phyloP scores from a whole-genome alignment of 225 moss, liverwort and hornwort species.

The Marchantia polymorpha region DNA sequence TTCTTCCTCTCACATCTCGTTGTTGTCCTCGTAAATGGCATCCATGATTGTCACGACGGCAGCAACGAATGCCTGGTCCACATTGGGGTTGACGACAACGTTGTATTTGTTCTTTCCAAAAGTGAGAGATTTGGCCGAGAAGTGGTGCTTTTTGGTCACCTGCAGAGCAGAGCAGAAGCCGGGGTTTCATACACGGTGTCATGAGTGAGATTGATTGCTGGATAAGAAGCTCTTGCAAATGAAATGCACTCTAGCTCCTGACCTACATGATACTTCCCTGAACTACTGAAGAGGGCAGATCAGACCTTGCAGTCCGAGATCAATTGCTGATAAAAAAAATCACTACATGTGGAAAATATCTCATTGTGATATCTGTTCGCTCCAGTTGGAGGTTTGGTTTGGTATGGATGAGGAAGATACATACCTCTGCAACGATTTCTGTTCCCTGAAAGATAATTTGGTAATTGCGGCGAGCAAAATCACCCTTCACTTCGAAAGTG shows the following conservation, averaged over 20 bases:
- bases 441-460: slow-evolving; percentile 17
- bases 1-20: background rate
- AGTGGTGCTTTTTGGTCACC: slow-evolving; percentile 19
- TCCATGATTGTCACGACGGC: slow-evolving; percentile 27
- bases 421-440: slow-evolving; percentile 30
- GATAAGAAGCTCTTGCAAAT: too few species aligned
- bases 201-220: too few species aligned
- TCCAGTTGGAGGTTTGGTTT: too few species aligned
- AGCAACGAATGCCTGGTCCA: slow-evolving; percentile 26
- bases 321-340: background rate
- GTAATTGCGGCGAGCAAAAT: slow-evolving; percentile 32
- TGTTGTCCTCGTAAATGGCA: slow-evolving; percentile 23
- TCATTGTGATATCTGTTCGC: too few species aligned
- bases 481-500: slow-evolving; percentile 25
- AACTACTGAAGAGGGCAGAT: too few species aligned
- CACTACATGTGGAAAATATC: too few species aligned
- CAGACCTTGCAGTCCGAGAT: too few species aligned
- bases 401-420: too few species aligned
- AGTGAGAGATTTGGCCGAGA: background rate
- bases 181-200: background rate
- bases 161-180: slow-evolving; percentile 6
- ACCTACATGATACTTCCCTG: background rate
- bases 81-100: slow-evolving; percentile 26
- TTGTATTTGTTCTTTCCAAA: slow-evolving; percentile 32
- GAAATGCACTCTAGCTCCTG: too few species aligned